Base-by-base conservation (phyloP, 805 yeast genomes). In the Clavispora phyllophila region DNA sequence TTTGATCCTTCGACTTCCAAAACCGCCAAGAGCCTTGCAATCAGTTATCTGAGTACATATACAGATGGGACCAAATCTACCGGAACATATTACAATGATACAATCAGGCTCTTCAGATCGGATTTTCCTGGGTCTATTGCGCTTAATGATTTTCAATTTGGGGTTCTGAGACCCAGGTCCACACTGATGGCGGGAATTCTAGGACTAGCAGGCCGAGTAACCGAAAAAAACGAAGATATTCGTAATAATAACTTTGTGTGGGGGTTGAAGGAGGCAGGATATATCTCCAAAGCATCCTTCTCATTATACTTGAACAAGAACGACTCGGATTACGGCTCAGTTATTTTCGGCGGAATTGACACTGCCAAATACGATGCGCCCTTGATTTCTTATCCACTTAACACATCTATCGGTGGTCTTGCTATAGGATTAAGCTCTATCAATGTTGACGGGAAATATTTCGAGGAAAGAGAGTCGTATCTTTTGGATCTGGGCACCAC, bases 301-400 rank as follows among this genome's bases (percentile, higher is more conserved):
- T 46, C 54, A 4, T 33, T 51, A 22, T 51, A 32, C 39, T 42
- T 56, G 40, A 48, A 46, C 40, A 25, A 40, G 19, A 41, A 42
- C 4, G 39, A 43, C 23, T 48, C 47, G 5, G 13, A 20, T 4
- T 3, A 25, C 10, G 60, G 60, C 8, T 29, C 53, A 2, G 48
- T 65, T 19, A 41, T 63, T 23, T 65, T 65, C 50, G 70, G 70
- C 6, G 70, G 63, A 26, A 52, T 64, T 36, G 67, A 63, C 47
- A 41, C 54, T 17, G 53, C 54, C 32, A 61, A 61, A 46, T 63
- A 57, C 46, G 24, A 37, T 9, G 68, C 61, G 2, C 31, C 15
- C 9, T 43, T 43, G 34, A 28, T 27, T 19, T 13, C 39, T 23
- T 18, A 36, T 22, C 39, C 42, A 2, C 17, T 39, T 4, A 36